Conservation (phyloP, 2,329 filamentous ascomycete species). For the Hysterium pulicare region DNA sequence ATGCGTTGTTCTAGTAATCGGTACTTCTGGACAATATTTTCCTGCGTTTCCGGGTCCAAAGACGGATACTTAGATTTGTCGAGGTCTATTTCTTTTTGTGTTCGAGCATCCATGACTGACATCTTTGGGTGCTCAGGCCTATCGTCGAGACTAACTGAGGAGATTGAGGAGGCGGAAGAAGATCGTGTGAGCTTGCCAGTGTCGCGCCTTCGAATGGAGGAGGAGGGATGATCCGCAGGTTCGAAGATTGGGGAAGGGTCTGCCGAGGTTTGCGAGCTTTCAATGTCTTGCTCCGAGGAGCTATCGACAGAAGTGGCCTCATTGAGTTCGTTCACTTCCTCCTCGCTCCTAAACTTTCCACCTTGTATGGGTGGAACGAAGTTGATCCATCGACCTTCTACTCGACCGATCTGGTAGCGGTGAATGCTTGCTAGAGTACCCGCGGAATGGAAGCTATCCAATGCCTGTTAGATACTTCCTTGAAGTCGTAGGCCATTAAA, state of each 20-base stretch:
- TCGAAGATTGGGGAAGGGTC: conserved; percentile 60
- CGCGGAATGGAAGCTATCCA: conserved; percentile 70
- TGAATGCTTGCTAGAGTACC: conserved; percentile 75
- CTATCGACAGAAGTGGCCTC: conserved; percentile 19
- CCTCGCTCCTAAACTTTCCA: conserved; percentile 64
- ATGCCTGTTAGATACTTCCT: conserved; percentile 12
- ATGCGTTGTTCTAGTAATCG: conserved; percentile 72
- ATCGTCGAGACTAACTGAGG: conserved; percentile 48
- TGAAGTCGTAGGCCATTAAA: no score
- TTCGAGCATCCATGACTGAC: conserved; percentile 69
- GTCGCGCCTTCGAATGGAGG: conserved; percentile 35
- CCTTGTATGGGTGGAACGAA: conserved; percentile 91
- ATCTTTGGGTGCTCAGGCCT: conserved; percentile 39
- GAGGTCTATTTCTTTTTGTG: conserved; percentile 69
- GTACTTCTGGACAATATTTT: conserved; percentile 74
- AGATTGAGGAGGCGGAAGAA: conserved; percentile 60
- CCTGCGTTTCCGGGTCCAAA: conserved; percentile 70
- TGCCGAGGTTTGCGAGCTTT: conserved; percentile 48
- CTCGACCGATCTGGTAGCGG: conserved; percentile 76
- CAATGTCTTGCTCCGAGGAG: conserved; percentile 22
- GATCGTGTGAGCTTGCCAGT: conserved; percentile 34
- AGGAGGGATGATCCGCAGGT: conserved; percentile 40
- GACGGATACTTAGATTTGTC: conserved; percentile 80
- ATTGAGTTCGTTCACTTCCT: conserved; percentile 37
- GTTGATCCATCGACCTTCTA: conserved; percentile 80